Conservation (phyloP, 345 rosid species). For the Bruguiera sexangula region DNA sequence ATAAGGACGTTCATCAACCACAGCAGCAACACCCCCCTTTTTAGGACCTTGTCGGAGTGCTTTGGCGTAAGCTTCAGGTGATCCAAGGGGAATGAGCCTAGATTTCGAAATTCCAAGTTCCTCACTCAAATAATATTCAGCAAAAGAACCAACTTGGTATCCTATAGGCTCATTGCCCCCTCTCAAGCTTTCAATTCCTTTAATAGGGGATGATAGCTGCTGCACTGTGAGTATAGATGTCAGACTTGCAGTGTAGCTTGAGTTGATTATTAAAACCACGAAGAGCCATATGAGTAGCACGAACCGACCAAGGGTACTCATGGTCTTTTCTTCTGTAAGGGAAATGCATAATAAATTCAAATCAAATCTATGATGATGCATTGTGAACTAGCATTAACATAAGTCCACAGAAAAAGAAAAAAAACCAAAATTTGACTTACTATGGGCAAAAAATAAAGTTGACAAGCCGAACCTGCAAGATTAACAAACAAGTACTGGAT, state of each 20-base stretch:
- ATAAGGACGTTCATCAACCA: constrained; percentile 82
- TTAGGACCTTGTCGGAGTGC: constrained; percentile 68
- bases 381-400: not conserved
- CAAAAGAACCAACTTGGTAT: constrained; percentile 85
- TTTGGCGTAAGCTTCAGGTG: constrained; percentile 72
- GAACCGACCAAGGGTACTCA: constrained; percentile 75
- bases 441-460: constrained; percentile 84
- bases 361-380: constrained; percentile 19
- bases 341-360: constrained; percentile 20
- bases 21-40: constrained; percentile 86
- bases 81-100: constrained; percentile 68
- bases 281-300: constrained; percentile 92
- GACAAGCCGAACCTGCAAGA: constrained; percentile 96
- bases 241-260: constrained; percentile 94
- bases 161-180: constrained; percentile 64
- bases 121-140: constrained; percentile 64
- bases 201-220: constrained; percentile 71
- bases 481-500: constrained; percentile 28
- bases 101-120: constrained; percentile 70
- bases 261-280: constrained; percentile 85
- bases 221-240: constrained; percentile 94
- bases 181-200: constrained; percentile 75
- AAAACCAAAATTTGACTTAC: constrained; percentile 44
- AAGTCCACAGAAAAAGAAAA: not conserved
- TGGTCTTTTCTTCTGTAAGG: constrained; percentile 75